Percentiles rank a stretch among this genome's conserved stretches.
Conservation (phyloP, 2,329 filamentous ascomycete genomes). For the Nigrospora osmanthi region DNA sequence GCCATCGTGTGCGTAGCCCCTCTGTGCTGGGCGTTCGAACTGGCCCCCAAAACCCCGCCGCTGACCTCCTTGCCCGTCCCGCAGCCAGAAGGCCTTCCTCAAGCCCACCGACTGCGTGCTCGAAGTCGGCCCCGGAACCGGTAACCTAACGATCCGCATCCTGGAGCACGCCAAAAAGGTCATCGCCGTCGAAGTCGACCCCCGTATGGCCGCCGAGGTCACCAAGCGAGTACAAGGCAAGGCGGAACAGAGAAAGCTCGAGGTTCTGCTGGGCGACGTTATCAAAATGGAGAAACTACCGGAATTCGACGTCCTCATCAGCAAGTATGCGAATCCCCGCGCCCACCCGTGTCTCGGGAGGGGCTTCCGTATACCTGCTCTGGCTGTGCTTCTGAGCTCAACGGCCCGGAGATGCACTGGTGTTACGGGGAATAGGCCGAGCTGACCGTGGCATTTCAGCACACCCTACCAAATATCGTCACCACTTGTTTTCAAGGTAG, state of each 20-base stretch:
- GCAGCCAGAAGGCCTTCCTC: constrained; percentile 66
- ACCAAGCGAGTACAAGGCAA: constrained; percentile 91
- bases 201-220: constrained; percentile 91
- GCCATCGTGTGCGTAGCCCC: constrained; percentile 39
- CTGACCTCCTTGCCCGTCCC: too few species aligned
- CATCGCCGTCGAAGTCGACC: constrained; percentile 86
- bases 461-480: constrained; percentile 74
- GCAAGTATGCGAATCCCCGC: constrained; percentile 22
- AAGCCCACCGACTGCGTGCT: constrained; percentile 88
- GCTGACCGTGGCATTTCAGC: constrained; percentile 30
- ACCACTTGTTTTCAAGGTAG: constrained; percentile 83
- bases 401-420: too few species aligned
- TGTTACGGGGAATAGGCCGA: too few species aligned
- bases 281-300: constrained; percentile 65
- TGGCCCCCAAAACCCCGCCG: too few species aligned
- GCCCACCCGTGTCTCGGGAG: too few species aligned
- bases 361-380: too few species aligned
- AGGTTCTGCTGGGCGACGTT: constrained; percentile 73
- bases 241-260: constrained; percentile 73
- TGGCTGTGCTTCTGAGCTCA: too few species aligned
- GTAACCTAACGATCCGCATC: constrained; percentile 81
- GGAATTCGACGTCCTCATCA: constrained; percentile 74
- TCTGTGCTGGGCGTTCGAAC: too few species aligned
- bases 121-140: constrained; percentile 74
- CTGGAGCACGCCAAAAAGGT: constrained; percentile 76